Evolutionary conservation across 202 grass and related monocot genomes (phyloP), one percentile per base, ranked within the genome.

Genomic region (Digitaria exilis): DNA sequence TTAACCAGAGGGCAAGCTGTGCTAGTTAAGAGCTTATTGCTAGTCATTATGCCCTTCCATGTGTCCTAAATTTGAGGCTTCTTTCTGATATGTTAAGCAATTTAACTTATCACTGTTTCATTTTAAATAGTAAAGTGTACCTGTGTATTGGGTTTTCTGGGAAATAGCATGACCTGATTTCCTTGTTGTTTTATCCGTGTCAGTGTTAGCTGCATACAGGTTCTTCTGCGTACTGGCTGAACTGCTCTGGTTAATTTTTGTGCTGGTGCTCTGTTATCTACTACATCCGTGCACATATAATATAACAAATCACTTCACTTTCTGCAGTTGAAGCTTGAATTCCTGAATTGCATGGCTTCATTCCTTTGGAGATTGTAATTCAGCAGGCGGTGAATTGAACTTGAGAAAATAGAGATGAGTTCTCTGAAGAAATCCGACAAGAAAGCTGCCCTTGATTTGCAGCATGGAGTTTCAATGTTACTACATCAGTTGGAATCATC

Each of bases 401-500:
- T n/a, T 65, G 71, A 56, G 45, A 42, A 82, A 76, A 37, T 83
- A 83, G 37, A 71, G 55, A 94, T 90, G 88, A 83, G 81, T 80
- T 86, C 91, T 48, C 81, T 83, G 71, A 94, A 86, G 44, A 94
- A 94, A 86, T 80, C 85, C 1, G 91, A 94, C 66, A 83, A 66
- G 81, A 94, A 94, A 71, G 88, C 82, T 25, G 68, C 71, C 51
- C 41, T 88, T 50, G 91, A 90, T 88, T 71, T 44, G 85, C 85
- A 55, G 82, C 91, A 86, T 94, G 91, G 91, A 60, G 80, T 79
- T 94, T 88, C 91, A 94, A 94, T 44, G 76, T 94, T 31, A 81
- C 84, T 55, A 90, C 91, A 44, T 94, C 88, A 22, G 91, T 94
- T 68, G 88, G 82, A 78, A 94, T 94, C 74, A 94, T 94, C 77